phyloP scores from a whole-genome alignment of 306 rosid species.

The Lupinus albus region DNA sequence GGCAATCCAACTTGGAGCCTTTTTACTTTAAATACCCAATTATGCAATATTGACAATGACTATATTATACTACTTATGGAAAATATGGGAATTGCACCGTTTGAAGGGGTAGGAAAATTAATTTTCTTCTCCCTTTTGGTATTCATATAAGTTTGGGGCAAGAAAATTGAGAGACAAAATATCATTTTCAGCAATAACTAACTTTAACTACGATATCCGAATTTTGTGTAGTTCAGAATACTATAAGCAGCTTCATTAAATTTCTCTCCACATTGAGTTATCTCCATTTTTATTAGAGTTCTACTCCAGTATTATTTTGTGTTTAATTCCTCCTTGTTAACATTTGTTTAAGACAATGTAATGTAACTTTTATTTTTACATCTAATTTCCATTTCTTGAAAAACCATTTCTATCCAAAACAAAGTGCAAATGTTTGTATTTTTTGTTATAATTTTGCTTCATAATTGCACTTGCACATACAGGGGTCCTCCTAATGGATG shows the following conservation, averaged over 20 bases:
- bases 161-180: slow-evolving; percentile 2
- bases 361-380: slow-evolving; percentile 19
- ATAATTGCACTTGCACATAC: slow-evolving; percentile 25
- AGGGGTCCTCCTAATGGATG: slow-evolving; percentile 87
- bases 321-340: slow-evolving; percentile 15
- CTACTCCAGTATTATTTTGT: neutral
- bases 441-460: slow-evolving; percentile 29
- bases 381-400: slow-evolving; percentile 22
- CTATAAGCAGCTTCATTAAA: slow-evolving; percentile 24
- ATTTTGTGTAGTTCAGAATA: neutral
- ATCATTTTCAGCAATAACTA: slow-evolving; percentile 9
- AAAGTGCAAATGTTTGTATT: slow-evolving; percentile 8
- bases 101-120: neutral
- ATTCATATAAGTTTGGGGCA: neutral
- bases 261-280: slow-evolving; percentile 16
- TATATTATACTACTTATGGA: neutral
- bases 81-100: neutral
- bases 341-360: neutral
- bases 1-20: neutral
- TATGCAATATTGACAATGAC: neutral
- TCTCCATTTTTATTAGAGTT: slow-evolving; percentile 2
- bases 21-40: too few relatives aligned
- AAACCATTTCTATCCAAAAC: neutral
- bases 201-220: neutral
- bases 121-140: slow-evolving; percentile 14